Conservation (phyloP, 2,329 filamentous ascomycete species). For the Arthrobotrys iridis region DNA sequence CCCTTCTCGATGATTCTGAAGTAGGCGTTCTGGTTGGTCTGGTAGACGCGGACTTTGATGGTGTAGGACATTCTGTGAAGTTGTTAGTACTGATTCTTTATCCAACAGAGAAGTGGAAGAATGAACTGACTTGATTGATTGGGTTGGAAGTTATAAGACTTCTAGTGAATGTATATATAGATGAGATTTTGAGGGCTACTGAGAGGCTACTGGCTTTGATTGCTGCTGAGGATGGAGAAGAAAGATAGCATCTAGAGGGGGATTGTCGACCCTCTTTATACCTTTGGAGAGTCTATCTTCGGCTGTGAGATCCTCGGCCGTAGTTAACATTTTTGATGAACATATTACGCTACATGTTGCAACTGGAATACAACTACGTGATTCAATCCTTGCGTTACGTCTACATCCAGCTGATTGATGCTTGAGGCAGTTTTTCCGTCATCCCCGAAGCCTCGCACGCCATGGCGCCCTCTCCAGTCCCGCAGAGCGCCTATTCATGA, state of each 20-base stretch:
- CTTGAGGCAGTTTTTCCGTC: not conserved
- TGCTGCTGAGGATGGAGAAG: slow-evolving; percentile 18
- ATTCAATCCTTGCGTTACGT: not conserved
- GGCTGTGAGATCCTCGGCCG: not conserved
- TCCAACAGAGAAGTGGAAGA: not conserved
- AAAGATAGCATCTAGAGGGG: not conserved
- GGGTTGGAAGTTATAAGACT: slow-evolving; percentile 11
- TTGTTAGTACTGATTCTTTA: not conserved
- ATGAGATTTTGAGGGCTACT: not conserved
- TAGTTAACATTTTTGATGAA: not conserved
- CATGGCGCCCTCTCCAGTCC: not conserved
- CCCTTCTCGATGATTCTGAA: slow-evolving; percentile 62
- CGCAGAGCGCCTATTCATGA: not conserved
- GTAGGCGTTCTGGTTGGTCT: slow-evolving; percentile 58
- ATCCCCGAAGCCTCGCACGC: slow-evolving; percentile 1
- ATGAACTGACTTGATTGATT: not conserved
- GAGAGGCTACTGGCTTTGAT: not conserved
- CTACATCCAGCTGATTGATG: not conserved
- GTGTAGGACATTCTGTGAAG: slow-evolving; percentile 18
- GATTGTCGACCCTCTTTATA: slow-evolving; percentile 5
- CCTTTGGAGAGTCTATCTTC: not conserved
- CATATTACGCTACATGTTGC: not conserved
- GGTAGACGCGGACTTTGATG: slow-evolving; percentile 40
- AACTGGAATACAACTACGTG: not conserved
- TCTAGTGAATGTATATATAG: not conserved